These are phyloP conservation scores for Nepenthes gracilis DNA, from an alignment of 148 eudicot species.

Conservation along the genomic window DNA sequence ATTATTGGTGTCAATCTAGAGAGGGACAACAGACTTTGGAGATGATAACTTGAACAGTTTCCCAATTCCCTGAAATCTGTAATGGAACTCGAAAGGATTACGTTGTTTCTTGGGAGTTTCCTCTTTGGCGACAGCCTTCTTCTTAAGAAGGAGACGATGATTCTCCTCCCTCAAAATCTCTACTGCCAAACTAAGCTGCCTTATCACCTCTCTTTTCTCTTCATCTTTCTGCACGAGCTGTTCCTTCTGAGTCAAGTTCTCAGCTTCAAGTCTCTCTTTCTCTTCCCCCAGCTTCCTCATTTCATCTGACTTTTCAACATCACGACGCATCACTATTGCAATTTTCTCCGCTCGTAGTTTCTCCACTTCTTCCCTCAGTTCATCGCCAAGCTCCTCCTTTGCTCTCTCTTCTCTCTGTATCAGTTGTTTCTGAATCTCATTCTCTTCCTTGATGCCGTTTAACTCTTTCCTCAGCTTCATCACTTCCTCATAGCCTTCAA, in stretches of 20 bases:
- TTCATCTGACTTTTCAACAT: neutral
- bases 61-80: constrained; percentile 31
- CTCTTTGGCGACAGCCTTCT: constrained; percentile 20
- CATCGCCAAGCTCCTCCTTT: neutral
- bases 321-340: neutral
- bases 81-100: constrained; percentile 11
- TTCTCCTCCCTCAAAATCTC: constrained; percentile 69
- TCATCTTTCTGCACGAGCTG: constrained; percentile 3
- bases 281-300: constrained; percentile 9
- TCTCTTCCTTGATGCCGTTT: constrained; percentile 12
- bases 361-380: constrained; percentile 8
- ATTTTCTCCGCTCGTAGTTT: neutral
- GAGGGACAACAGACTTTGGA: no score
- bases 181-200: constrained; percentile 36
- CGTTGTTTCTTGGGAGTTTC: constrained; percentile 32
- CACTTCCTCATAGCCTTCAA: constrained; percentile 8
- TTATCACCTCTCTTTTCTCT: constrained; percentile 7
- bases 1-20: no score
- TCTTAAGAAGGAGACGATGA: constrained; percentile 18
- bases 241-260: constrained; percentile 2
- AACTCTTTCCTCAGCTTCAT: constrained; percentile 10
- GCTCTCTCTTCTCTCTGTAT: constrained; percentile 1
- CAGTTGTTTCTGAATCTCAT: constrained; percentile 20
- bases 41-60: constrained; percentile 23
- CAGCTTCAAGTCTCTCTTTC: constrained; percentile 3